phyloP scores from a whole-genome alignment of 352 stramenopile genomes.

The Phytophthora cajani region DNA sequence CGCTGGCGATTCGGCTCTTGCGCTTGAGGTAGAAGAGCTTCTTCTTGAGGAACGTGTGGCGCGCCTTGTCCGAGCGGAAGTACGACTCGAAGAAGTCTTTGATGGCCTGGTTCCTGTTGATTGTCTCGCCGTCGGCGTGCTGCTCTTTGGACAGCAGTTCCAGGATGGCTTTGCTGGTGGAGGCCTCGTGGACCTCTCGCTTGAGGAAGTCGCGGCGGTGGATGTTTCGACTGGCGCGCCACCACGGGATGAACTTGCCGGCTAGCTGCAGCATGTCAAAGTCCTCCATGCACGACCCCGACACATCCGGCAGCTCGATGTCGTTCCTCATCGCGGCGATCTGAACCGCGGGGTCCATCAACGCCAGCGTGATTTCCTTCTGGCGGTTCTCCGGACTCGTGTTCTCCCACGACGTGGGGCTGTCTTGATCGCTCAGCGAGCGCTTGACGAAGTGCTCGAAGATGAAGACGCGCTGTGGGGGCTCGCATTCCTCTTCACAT shows the following conservation, averaged over 20 bases:
- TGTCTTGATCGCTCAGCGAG: slow-evolving; percentile 36
- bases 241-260: slow-evolving; percentile 66
- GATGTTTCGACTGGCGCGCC: slow-evolving; percentile 52
- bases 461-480: slow-evolving; percentile 42
- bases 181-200: slow-evolving; percentile 56
- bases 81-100: slow-evolving; percentile 57
- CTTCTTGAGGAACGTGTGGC: slow-evolving; percentile 57
- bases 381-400: slow-evolving; percentile 44
- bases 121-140: slow-evolving; percentile 6
- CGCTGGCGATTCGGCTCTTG: slow-evolving; percentile 45
- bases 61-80: slow-evolving; percentile 47
- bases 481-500: slow-evolving; percentile 21
- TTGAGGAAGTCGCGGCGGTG: slow-evolving; percentile 60
- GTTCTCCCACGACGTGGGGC: slow-evolving; percentile 48
- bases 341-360: slow-evolving; percentile 66
- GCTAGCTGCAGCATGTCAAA: slow-evolving; percentile 59
- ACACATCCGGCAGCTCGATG: slow-evolving; percentile 64
- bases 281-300: slow-evolving; percentile 41
- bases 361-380: slow-evolving; percentile 58
- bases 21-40: slow-evolving; percentile 57
- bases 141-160: slow-evolving; percentile 45
- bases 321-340: slow-evolving; percentile 62
- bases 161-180: slow-evolving; percentile 40
- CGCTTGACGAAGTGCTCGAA: slow-evolving; percentile 58
- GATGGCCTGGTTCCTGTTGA: slow-evolving; percentile 10